Evolutionary conservation across 768 basidiomycete species (phyloP), one percentile per base, ranked within the genome.

Genomic region (Psilocybe cubensis): DNA sequence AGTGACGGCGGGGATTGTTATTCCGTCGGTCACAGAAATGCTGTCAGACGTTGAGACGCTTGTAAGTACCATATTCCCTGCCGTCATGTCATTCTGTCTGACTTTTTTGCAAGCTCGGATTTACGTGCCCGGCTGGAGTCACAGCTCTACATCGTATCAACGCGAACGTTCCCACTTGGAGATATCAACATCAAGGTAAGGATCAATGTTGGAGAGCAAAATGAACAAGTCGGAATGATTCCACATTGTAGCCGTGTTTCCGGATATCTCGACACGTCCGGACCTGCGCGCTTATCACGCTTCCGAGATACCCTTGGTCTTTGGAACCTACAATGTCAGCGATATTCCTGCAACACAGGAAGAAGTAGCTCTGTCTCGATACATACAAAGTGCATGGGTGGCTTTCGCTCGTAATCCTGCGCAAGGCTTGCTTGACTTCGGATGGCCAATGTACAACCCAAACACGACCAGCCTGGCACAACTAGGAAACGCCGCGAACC

Each of bases 271-370:
- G 4, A 62, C 59, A 6, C 66, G 68, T 5, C 68, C 70, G 0
- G 71, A 72, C 47, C 49, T 76, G 8, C 72, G 77, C 3, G 72
- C 76, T 4, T 76, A 72, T 56, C 77, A 78, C 40, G 65, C 72
- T 1, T 70, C 75, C 3, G 72, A 77, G 35, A 70, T 79, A 28
- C 76, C 78, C 0, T 56, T 76, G 21, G 68, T 76, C n/a, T 79
- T 77, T 44, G 75, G 73, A 5, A 72, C 73, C 4, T 73, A 70
- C 63, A 66, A 66, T 48, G 42, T 48, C 38, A 70, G 65, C 44
- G 65, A 63, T 4, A 52, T 60, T 24, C 59, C 66, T 44, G 55
- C 62, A 14, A 67, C 65, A 12, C 55, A 55, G 11, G 56, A 35
- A 4, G 68, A 69, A 52, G 63, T 71, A 25, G 63, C 68, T 25